phyloP scores from a whole-genome alignment of 2,329 filamentous ascomycete species.

The Mycogone perniciosa region DNA sequence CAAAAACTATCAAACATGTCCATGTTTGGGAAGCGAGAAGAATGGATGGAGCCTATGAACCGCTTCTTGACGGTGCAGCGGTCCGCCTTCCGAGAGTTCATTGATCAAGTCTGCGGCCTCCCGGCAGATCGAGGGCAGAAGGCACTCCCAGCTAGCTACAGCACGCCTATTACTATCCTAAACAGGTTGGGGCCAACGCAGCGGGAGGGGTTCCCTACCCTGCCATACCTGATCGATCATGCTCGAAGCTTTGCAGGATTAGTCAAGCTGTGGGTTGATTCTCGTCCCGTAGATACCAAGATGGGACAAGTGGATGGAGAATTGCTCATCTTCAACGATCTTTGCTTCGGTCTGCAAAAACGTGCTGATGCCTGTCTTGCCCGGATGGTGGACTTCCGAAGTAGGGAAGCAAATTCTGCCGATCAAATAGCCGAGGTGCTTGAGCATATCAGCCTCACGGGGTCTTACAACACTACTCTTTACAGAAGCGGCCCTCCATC shows the following conservation, averaged over 20 bases:
- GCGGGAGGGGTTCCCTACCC: constrained; percentile 84
- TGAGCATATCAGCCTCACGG: constrained; percentile 37
- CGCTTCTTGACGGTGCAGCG: constrained; percentile 71
- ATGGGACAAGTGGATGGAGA: constrained; percentile 38
- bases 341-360: constrained; percentile 45
- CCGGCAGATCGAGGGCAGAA: constrained; percentile 61
- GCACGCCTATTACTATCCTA: constrained; percentile 85
- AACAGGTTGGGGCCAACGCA: constrained; percentile 72
- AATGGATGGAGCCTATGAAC: constrained; percentile 99
- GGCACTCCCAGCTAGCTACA: constrained; percentile 75
- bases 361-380: constrained; percentile 47
- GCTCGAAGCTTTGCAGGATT: constrained; percentile 78
- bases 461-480: constrained; percentile 25
- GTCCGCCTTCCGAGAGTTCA: constrained; percentile 75
- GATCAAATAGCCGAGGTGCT: constrained; percentile 42
- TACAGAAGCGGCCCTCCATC: constrained; percentile 21
- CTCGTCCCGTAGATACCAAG: constrained; percentile 35
- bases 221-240: constrained; percentile 90
- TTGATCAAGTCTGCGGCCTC: constrained; percentile 80
- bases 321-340: constrained; percentile 45
- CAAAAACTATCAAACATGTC: constrained; percentile 88
- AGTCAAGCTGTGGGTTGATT: constrained; percentile 72
- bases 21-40: constrained; percentile 87
- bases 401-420: constrained; percentile 28
- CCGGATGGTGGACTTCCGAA: constrained; percentile 41